Base-by-base conservation (phyloP, 495 filamentous ascomycete genomes). In the Wilcoxina mikolae region DNA sequence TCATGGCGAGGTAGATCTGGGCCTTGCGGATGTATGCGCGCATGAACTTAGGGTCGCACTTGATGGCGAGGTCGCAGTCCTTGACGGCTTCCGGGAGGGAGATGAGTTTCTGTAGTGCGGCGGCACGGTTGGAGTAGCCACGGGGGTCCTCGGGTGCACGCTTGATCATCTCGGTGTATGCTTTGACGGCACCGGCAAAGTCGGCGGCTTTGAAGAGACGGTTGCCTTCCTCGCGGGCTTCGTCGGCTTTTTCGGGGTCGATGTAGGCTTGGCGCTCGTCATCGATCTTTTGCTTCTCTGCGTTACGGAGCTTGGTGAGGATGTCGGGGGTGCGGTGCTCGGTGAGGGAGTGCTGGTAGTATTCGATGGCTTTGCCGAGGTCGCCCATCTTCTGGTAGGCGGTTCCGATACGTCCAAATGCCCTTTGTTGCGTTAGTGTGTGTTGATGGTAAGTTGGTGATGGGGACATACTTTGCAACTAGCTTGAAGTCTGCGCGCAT, bases 131-230 rank as follows among this genome's bases (percentile, higher is more conserved):
- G 67, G 83, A 87, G 74, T 90, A 99, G 22, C 93, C 91, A 56
- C 91, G 83, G 27, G 93, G 84, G 67, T 99, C 91, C 1, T 90
- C 76, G 17, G 91, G 91, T 0, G 85, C 80, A 49, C 91, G 89
- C 76, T 96, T 96, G 67, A 82, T 83, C 91, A 95, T 95, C 76
- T 99, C 91, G 1, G 74, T 79, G 72, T 96, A 99, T 2, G 93
- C 90, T 39, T 85, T 88, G 22, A 99, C 90, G 25, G 91, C 91
- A 38, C 77, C 93, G 24, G 90, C 89, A 87, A 90, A 96, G 73
- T 99, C 88, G 17, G 80, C 80, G 57, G 88, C 86, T 73, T 96
- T 94, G 78, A 96, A 99, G 69, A 90, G 91, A 66, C 83, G 74
- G 69, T 95, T 94, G 31, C 91, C 91, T 43, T 94, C 78, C 70